These are phyloP conservation scores for Sequoiadendron giganteum DNA, from an alignment of 75 land plant genomes.

Conservation along the genomic window DNA sequence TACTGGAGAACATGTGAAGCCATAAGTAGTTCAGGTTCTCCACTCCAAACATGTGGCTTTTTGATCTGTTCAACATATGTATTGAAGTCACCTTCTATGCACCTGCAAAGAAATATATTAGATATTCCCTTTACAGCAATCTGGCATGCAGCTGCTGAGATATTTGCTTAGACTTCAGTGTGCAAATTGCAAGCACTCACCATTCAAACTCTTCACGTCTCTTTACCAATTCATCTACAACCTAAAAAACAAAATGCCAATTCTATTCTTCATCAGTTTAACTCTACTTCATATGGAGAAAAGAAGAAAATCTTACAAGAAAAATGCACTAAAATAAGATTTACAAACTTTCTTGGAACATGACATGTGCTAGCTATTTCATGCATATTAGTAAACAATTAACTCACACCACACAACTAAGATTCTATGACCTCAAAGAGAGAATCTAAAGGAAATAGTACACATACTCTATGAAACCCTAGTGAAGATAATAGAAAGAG, in stretches of 20 bases:
- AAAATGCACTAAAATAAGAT: constrained; percentile 1
- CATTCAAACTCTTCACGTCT: constrained; percentile 50
- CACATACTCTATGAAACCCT: no score
- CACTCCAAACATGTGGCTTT: constrained; percentile 81
- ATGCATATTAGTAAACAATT: background rate
- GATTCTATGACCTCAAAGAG: background rate
- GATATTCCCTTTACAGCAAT: background rate
- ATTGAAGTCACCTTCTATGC: constrained; percentile 78
- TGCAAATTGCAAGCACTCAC: background rate
- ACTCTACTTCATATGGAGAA: background rate
- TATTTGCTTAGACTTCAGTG: background rate
- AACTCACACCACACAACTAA: background rate
- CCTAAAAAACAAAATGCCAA: constrained; percentile 27
- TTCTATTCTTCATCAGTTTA: background rate
- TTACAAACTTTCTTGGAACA: background rate
- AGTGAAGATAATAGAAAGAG: no score
- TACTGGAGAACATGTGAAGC: constrained; percentile 78
- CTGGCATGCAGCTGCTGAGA: background rate
- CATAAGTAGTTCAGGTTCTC: constrained; percentile 88
- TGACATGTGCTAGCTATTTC: background rate
- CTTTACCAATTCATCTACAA: constrained; percentile 73
- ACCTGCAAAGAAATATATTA: constrained; percentile 36
- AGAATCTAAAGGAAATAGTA: background rate
- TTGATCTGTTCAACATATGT: constrained; percentile 56
- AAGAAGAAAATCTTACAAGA: background rate